phyloP scores from a whole-genome alignment of 2,329 filamentous ascomycete species.

The Rhexocercosporidium sp. region DNA sequence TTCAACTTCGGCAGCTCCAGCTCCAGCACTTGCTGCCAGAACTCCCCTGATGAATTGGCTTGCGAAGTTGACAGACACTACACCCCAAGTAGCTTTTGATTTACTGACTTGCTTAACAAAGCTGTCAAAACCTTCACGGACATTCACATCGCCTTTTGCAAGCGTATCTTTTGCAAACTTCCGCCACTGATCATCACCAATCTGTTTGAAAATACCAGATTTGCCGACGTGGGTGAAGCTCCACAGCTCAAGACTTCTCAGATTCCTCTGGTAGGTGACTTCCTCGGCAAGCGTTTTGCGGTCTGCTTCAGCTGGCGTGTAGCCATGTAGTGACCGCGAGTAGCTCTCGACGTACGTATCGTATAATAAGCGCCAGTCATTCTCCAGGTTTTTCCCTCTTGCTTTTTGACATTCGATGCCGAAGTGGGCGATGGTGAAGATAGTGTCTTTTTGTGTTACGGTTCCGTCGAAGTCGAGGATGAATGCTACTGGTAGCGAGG shows the following conservation, averaged over 20 bases:
- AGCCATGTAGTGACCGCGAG: conserved; percentile 22
- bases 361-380: conserved; percentile 23
- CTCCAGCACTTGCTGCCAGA: conserved; percentile 20
- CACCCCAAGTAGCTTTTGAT: conserved; percentile 26
- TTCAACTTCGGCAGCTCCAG: conserved; percentile 5
- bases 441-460: conserved; percentile 41
- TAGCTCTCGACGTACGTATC: conserved; percentile 32
- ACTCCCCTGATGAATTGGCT: conserved; percentile 34
- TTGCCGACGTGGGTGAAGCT: conserved; percentile 36
- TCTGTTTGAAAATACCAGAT: conserved; percentile 36
- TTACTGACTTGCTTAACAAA: conserved; percentile 24
- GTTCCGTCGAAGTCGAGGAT: conserved; percentile 43
- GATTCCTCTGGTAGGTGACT: conserved; percentile 28
- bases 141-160: conserved; percentile 22
- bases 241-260: conserved; percentile 33
- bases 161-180: conserved; percentile 28
- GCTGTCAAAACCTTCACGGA: conserved; percentile 31
- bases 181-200: conserved; percentile 27
- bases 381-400: conserved; percentile 14
- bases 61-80: conserved; percentile 39
- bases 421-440: conserved; percentile 26
- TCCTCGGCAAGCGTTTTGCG: conserved; percentile 29
- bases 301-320: conserved; percentile 27
- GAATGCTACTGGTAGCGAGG: conserved; percentile 14
- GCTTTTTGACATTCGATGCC: conserved; percentile 25